Evolutionary conservation across 2,329 filamentous ascomycete species (phyloP), one percentile per base, ranked within the genome.

Genomic region (Blastomyces emzantsi): DNA sequence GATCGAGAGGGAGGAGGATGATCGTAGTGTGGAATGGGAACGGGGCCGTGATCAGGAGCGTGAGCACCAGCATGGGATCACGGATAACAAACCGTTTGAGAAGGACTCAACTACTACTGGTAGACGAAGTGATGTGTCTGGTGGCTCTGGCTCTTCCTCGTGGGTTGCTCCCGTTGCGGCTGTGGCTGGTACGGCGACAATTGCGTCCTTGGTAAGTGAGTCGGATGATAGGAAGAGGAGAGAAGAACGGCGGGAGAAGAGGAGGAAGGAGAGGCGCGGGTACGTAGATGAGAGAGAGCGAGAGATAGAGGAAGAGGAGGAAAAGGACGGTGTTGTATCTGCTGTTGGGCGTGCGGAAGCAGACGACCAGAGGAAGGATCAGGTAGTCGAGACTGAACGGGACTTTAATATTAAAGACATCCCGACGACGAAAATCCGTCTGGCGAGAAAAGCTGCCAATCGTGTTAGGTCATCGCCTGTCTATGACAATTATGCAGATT

Each of bases 181-280:
- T 39, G 82, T 79, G 30, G 80, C 80, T 25, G 81, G 81, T 17
- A 81, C 80, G 51, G 76, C 76, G 30, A 75, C 79, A 63, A 72
- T 76, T 49, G 79, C 77, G 55, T 75, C 80, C 59, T 75, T 78
- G 19, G 75, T 79, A 60, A 73, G 77, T 15, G 72, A 63, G 70
- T 54, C 66, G 60, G 64, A 63, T 6, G 74, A 68, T 49, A 71
- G 70, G 65, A 72, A 70, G 57, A 74, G 75, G 28, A 73, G 74
- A 58, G 72, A 71, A 47, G 73, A 76, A 45, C 71, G 71, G 47
- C 72, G 73, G 33, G 74, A 78, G 62, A 72, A 75, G 66, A 73
- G 77, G 47, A 72, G 77, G 59, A 75, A 74, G 61, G 73, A 79
- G 64, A 71, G 77, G 62, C 74, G 77, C 25, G 68, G 69, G 17